Percentiles rank a stretch among this genome's conserved stretches.
Conservation (phyloP, 179 eudicot species). For the Silene vulgaris region DNA sequence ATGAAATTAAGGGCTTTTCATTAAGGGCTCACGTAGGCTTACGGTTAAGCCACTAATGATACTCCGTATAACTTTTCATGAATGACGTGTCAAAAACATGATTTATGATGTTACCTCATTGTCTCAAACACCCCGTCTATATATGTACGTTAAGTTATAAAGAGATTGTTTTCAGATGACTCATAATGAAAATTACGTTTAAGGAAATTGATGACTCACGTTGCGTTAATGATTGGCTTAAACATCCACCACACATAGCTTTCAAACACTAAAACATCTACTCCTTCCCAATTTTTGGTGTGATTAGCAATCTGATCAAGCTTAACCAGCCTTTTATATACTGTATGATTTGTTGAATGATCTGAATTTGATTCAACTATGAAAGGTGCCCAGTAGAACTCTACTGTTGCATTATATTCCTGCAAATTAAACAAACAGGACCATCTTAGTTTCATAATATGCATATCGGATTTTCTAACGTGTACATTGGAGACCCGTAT, state of each 20-base stretch:
- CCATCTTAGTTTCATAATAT: neutral
- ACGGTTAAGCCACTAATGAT: too few species aligned
- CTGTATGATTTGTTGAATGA: conserved; percentile 76
- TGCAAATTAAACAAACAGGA: conserved; percentile 20
- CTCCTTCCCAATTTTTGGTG: conserved; percentile 70
- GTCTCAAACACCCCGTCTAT: too few species aligned
- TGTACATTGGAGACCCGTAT: too few species aligned
- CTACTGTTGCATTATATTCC: conserved; percentile 86
- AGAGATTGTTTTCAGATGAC: too few species aligned
- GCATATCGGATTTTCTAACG: neutral
- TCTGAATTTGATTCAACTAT: conserved; percentile 85
- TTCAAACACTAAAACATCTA: conserved; percentile 68
- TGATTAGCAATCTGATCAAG: conserved; percentile 71
- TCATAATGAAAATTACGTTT: too few species aligned
- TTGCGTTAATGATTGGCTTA: conserved; percentile 80
- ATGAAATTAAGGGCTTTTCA: too few species aligned
- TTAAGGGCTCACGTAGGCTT: too few species aligned
- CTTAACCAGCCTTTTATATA: conserved; percentile 59
- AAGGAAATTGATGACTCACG: conserved; percentile 36
- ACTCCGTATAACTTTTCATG: too few species aligned
- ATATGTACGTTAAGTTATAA: too few species aligned
- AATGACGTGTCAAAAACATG: too few species aligned
- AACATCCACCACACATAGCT: conserved; percentile 99
- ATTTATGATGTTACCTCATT: too few species aligned
- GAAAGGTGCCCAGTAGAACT: conserved; percentile 98